A percentile compares a stretch with the other conserved stretches of the same genome.
These are phyloP conservation scores for Aspergillus alliaceus DNA, from an alignment of 2,329 filamentous ascomycete genomes.

Conservation along the genomic window DNA sequence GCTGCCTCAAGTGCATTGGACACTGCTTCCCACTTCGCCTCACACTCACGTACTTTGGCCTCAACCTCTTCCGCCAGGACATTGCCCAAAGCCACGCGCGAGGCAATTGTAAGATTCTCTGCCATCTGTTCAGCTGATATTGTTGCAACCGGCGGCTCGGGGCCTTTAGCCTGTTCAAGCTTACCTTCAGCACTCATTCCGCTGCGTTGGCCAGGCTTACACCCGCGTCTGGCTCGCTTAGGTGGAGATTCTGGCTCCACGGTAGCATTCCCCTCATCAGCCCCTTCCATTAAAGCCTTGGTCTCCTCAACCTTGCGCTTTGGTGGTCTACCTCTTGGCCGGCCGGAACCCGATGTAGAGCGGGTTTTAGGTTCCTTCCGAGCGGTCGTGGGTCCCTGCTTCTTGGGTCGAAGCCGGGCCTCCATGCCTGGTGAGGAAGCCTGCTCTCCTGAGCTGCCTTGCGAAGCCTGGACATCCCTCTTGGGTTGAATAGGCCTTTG, in stretches of 20 bases:
- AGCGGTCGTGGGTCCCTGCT: too few species aligned
- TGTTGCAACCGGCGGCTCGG: not conserved
- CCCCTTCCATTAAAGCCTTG: not conserved
- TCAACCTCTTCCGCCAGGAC: not conserved
- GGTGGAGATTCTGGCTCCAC: not conserved
- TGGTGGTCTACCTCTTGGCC: not conserved
- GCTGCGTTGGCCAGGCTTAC: not conserved
- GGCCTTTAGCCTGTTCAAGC: not conserved
- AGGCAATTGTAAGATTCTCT: not conserved
- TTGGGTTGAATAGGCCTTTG: not conserved
- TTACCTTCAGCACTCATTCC: not conserved
- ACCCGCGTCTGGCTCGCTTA: not conserved
- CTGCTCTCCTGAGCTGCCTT: not conserved
- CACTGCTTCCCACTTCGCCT: conserved; percentile 55
- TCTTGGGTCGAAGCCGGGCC: not conserved
- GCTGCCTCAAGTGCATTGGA: conserved; percentile 17
- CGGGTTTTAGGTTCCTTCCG: not conserved
- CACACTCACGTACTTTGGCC: conserved; percentile 42
- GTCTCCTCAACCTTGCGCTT: not conserved
- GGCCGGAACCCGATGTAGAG: too few species aligned
- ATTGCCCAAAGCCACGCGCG: not conserved
- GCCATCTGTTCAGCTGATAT: not conserved
- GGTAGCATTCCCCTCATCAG: not conserved
- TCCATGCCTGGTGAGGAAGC: too few species aligned
- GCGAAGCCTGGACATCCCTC: not conserved